Conservation (phyloP, 2,329 filamentous ascomycete species). For the Dothistroma pini region DNA sequence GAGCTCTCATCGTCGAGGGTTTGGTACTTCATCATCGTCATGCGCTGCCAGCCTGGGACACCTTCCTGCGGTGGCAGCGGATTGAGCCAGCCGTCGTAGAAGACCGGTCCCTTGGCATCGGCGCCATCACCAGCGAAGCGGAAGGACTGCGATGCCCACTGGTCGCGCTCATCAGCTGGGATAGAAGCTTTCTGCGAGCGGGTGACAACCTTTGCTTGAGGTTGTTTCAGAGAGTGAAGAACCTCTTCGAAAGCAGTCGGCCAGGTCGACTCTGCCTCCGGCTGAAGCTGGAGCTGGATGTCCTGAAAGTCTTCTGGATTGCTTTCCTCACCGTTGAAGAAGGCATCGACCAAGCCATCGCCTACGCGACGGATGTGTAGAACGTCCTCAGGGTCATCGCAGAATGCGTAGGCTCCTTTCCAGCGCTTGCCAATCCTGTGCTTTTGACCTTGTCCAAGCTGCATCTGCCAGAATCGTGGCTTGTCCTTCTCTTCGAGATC, state of each 20-base stretch:
- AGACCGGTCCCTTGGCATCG: conserved; percentile 36
- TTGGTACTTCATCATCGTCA: conserved; percentile 54
- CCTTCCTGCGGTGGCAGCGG: conserved; percentile 46
- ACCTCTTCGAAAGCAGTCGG: conserved; percentile 40
- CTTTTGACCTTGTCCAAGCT: conserved; percentile 23
- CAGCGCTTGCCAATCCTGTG: conserved; percentile 43
- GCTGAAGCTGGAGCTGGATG: conserved; percentile 22
- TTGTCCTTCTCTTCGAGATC: conserved; percentile 37
- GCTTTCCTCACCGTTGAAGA: conserved; percentile 34
- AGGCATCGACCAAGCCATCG: conserved; percentile 23
- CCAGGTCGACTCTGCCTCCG: conserved; percentile 33
- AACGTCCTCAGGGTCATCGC: conserved; percentile 26
- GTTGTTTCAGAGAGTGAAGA: conserved; percentile 36
- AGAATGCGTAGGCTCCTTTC: conserved; percentile 50
- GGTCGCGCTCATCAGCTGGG: conserved; percentile 4
- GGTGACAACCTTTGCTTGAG: conserved; percentile 22
- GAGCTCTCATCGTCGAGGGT: conserved; percentile 30
- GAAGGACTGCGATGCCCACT: conserved; percentile 19
- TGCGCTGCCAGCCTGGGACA: conserved; percentile 52
- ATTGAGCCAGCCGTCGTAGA: conserved; percentile 48
- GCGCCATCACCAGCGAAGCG: conserved; percentile 40
- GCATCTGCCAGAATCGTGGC: conserved; percentile 36
- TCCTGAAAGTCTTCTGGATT: conserved; percentile 30
- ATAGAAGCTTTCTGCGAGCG: conserved; percentile 32
- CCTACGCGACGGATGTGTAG: conserved; percentile 29